These are phyloP conservation scores for Neonectria punicea DNA, from an alignment of 2,329 filamentous ascomycete species.

Conservation along the genomic window DNA sequence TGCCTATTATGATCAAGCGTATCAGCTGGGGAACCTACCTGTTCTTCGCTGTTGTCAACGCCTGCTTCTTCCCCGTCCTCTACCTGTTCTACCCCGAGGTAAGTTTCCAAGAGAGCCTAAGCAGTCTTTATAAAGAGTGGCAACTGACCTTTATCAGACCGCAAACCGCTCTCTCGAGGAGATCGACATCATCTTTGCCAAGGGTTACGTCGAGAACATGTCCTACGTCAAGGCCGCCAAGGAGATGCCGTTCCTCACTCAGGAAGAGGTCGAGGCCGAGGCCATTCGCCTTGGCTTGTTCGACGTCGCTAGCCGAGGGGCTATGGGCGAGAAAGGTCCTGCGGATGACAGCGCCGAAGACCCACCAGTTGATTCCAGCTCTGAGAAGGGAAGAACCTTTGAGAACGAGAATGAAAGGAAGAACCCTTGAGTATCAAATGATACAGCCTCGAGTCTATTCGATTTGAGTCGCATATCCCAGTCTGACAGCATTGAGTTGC, in stretches of 20 bases:
- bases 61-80: slow-evolving; percentile 61
- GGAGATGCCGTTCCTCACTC: slow-evolving; percentile 63
- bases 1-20: slow-evolving; percentile 70
- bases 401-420: not conserved
- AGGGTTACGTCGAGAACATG: slow-evolving; percentile 67
- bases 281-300: slow-evolving; percentile 42
- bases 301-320: slow-evolving; percentile 24
- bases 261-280: slow-evolving; percentile 63
- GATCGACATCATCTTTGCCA: slow-evolving; percentile 69
- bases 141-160: slow-evolving; percentile 38
- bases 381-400: slow-evolving; percentile 9
- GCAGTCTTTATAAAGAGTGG: not conserved
- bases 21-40: slow-evolving; percentile 63
- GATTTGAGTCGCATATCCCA: not conserved
- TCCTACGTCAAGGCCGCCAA: slow-evolving; percentile 68
- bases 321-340: slow-evolving; percentile 32
- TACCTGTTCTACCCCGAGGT: slow-evolving; percentile 58
- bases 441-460: not conserved
- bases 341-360: slow-evolving; percentile 10
- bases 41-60: slow-evolving; percentile 64
- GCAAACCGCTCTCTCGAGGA: slow-evolving; percentile 61
- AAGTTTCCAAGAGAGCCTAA: not conserved
- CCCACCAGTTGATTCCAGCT: slow-evolving; percentile 1
- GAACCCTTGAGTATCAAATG: not conserved
- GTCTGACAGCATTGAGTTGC: not conserved